Base-by-base conservation (phyloP, 129 eudicot species). In the Chrysanthemum makinoi region DNA sequence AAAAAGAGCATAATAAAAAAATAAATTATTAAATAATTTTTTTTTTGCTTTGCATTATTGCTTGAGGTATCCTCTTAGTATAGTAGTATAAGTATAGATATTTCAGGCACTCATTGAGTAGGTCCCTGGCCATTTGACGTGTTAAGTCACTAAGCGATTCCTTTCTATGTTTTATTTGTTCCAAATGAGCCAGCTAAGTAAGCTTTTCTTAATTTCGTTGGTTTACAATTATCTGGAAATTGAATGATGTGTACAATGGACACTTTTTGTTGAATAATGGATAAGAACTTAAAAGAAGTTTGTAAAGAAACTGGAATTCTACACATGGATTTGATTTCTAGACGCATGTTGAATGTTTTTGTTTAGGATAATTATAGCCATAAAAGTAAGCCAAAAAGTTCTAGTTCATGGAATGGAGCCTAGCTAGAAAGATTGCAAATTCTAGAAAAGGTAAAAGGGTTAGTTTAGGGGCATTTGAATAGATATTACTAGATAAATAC, bases 341-440 rank as follows among this genome's bases (percentile, higher is more conserved):
- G 54, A 59, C 18, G 63, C 69, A 59, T 60, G 75, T 77, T 62
- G 35, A n/a, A 69, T 51, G 71, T 77, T 72, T 59, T 43, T 6
- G 46, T 75, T 68, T 77, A 62, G 58, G 81, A 69, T 76, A 69
- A 49, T 69, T 30, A 77, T 52, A 46, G 58, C 44, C 28, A 49
- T 61, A 58, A 69, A 61, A 20, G 50, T 22, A 43, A 53, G 26
- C 61, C 50, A 63, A 68, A 68, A 70, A 46, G 67, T 26, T 24
- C 19, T 61, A n/a, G 13, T 56, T 73, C 63, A 18, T 63, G 64
- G 64, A 63, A 73, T 43, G 15, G 62, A 28, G 20, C 22, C 70
- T 9, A 30, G 30, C 70, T 9, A 30, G 30, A 73, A 73, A 39
- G 66, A 0, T 20, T 6, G 24, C 49, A 57, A 74, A 61, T 39